Conservation (phyloP, 495 filamentous ascomycete species). For the Viridothelium virens region DNA sequence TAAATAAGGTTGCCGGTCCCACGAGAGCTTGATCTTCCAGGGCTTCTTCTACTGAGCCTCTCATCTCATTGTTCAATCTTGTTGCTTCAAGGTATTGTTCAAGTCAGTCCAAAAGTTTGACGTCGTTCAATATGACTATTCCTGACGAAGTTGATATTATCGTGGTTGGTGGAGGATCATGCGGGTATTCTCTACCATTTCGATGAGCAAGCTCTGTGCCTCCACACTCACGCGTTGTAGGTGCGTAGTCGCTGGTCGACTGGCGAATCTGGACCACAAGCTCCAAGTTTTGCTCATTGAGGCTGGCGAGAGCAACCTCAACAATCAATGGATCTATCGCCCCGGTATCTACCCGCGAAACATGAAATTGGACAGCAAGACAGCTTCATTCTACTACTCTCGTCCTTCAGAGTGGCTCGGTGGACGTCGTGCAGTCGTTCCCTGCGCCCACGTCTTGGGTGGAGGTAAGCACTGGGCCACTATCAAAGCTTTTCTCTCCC, state of each 20-base stretch:
- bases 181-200: conserved; percentile 24
- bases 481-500: conserved; percentile 36
- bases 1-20: neutral
- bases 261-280: conserved; percentile 74
- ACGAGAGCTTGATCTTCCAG: neutral
- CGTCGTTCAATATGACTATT: conserved; percentile 22
- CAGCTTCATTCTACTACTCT: conserved; percentile 77
- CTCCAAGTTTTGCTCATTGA: conserved; percentile 74
- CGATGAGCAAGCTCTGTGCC: neutral
- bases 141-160: conserved; percentile 75
- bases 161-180: conserved; percentile 58
- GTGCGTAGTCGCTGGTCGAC: conserved; percentile 63
- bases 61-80: neutral
- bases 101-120: neutral
- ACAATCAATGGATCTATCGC: conserved; percentile 76
- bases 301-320: conserved; percentile 70
- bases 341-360: conserved; percentile 72
- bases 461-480: conserved; percentile 42
- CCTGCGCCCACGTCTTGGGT: conserved; percentile 69
- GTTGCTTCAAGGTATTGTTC: neutral
- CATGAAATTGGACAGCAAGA: conserved; percentile 80
- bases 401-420: conserved; percentile 64
- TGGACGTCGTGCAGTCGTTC: conserved; percentile 67
- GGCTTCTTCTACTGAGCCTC: neutral
- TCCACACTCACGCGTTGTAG: conserved; percentile 1